Evolutionary conservation across 768 basidiomycete species (phyloP).

Genomic region (Lepiota subincarnata): DNA sequence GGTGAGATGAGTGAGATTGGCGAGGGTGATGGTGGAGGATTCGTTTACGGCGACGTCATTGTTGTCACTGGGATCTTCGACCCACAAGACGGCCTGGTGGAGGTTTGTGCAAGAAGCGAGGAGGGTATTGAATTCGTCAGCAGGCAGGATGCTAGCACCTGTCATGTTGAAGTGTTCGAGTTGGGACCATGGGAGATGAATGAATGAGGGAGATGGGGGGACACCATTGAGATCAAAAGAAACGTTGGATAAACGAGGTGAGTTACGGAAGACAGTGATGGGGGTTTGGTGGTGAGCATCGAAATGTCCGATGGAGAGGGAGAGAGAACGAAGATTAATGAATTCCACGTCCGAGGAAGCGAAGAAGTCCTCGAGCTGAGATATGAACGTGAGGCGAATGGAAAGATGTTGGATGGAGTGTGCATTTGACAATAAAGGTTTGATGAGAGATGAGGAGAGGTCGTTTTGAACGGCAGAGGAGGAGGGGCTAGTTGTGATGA

Average conservation of each 20-base stretch:
- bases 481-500: not conserved
- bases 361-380: constrained; percentile 2
- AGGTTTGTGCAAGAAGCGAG: constrained; percentile 1
- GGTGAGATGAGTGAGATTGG: constrained; percentile 3
- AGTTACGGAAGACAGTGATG: constrained; percentile 4
- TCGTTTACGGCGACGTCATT: not conserved
- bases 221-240: not conserved
- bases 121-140: not conserved
- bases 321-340: constrained; percentile 6
- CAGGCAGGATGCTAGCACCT: constrained; percentile 2
- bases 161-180: constrained; percentile 6
- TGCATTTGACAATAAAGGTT: constrained; percentile 4
- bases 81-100: constrained; percentile 2
- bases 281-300: not conserved
- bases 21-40: not conserved
- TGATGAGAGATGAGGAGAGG: not conserved
- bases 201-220: constrained; percentile 5
- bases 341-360: not conserved
- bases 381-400: not conserved
- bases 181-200: constrained; percentile 8
- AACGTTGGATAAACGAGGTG: constrained; percentile 2
- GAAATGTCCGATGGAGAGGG: constrained; percentile 1
- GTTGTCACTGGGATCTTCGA: not conserved
- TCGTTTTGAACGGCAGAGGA: not conserved
- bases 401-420: constrained; percentile 4